These are phyloP conservation scores for Pseudonectria foliicola DNA, from an alignment of 2,329 filamentous ascomycete genomes.

Conservation along the genomic window DNA sequence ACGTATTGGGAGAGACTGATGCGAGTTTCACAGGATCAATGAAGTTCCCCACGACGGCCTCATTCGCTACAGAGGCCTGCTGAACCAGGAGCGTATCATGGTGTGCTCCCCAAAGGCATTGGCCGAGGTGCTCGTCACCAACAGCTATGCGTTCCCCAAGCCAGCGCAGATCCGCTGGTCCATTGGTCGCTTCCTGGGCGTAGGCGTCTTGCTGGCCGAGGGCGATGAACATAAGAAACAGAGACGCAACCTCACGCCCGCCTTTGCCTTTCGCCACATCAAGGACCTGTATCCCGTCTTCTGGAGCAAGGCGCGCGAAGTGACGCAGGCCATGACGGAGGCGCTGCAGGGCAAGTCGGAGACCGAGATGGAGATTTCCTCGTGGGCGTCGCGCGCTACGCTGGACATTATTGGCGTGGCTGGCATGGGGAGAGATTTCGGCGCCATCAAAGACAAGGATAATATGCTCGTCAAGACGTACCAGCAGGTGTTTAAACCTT, in stretches of 20 bases:
- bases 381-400: slow-evolving; percentile 61
- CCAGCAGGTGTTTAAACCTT: slow-evolving; percentile 45
- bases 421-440: slow-evolving; percentile 65
- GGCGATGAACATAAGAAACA: slow-evolving; percentile 85
- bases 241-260: slow-evolving; percentile 71
- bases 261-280: slow-evolving; percentile 79
- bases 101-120: slow-evolving; percentile 56
- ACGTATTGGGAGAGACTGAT: slow-evolving; percentile 3
- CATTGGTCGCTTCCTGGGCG: slow-evolving; percentile 58
- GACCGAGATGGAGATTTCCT: slow-evolving; percentile 47
- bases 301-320: slow-evolving; percentile 68
- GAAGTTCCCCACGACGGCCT: slow-evolving; percentile 60
- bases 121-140: slow-evolving; percentile 62
- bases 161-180: slow-evolving; percentile 45
- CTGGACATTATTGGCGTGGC: slow-evolving; percentile 71
- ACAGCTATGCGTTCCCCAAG: slow-evolving; percentile 64
- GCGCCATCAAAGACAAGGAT: slow-evolving; percentile 53
- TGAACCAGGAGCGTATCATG: slow-evolving; percentile 58
- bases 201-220: slow-evolving; percentile 72
- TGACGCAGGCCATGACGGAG: slow-evolving; percentile 53
- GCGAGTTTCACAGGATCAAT: slow-evolving; percentile 45
- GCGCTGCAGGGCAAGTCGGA: slow-evolving; percentile 24
- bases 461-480: slow-evolving; percentile 55
- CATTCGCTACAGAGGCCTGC: slow-evolving; percentile 56
- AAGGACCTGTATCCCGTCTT: slow-evolving; percentile 81